Base-by-base conservation (phyloP, 768 basidiomycete genomes). In the Gymnopilus dilepis region DNA sequence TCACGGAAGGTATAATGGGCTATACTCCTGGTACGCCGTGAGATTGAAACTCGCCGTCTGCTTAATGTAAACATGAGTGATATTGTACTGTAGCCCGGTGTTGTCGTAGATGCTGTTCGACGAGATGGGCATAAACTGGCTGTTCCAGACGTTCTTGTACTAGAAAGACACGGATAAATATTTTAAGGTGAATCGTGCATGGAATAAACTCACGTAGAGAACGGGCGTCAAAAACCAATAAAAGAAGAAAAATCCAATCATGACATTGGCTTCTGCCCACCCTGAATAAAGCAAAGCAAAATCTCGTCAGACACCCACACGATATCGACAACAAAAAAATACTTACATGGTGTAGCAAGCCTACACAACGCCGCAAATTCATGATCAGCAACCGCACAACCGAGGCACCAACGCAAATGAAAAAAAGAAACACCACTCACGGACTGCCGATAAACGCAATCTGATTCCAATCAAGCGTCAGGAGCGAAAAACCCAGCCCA, bases 261-360 rank as follows among this genome's bases (percentile, higher is more conserved):
- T 78, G 28, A 91, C 78, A 70, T 91, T 91, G 4, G 86, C 89
- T 69, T 89, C 85, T 3, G 89, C 88, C 90, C 89, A 91, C 89
- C 89, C 91, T 70, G 70, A 13, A 5, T 37, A 26, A 58, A 6
- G 40, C 9, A 9, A 21, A 40, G 15, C 48, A 11, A 3, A 37
- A 9, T 37, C 34, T 12, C 42, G 22, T 45, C 19, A 43, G 30
- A 6, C 55, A 66, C 21, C 33, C 6, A 33, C 42, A 40, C 15
- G 3, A 31, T 40, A 8, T 15, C 26, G 28, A 56, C 34, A 3
- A 17, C 28, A 26, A 41, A 9, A 3, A 38, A 15, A 45, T 5
- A 58, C 78, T 52, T 71, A 82, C 82, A 83, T 60, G 81, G 82
- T 42, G 82, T 82, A 34, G 80, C 78, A 42, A 83, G 79, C 17